Evolutionary conservation across 345 rosid genomes (phyloP).

Genomic region (Noccaea bulbosa): DNA sequence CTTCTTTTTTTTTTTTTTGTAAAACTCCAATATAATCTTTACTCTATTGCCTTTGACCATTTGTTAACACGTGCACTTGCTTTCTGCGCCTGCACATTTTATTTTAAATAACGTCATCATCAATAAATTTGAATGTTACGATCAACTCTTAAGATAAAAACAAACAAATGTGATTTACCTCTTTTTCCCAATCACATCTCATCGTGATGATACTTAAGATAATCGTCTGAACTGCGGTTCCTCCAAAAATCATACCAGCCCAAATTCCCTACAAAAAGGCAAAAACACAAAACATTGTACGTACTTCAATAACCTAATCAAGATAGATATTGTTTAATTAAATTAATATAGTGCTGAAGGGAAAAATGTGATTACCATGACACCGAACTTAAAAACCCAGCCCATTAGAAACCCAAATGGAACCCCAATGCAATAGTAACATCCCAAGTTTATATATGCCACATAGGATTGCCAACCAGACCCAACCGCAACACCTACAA

Average conservation of each 20-base stretch:
- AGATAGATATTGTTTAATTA: background rate
- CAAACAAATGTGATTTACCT: slow-evolving; percentile 46
- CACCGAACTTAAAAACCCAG: slow-evolving; percentile 76
- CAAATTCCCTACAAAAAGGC: slow-evolving; percentile 65
- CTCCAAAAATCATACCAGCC: slow-evolving; percentile 94
- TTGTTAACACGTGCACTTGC: slow-evolving; percentile 60
- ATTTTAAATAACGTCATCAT: background rate
- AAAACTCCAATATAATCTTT: slow-evolving; percentile 1
- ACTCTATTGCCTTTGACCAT: slow-evolving; percentile 50
- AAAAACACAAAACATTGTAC: background rate
- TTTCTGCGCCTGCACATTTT: slow-evolving; percentile 65
- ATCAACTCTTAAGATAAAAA: background rate
- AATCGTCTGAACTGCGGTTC: slow-evolving; percentile 72
- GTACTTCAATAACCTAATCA: background rate
- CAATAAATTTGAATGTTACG: background rate
- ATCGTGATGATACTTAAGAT: slow-evolving; percentile 55
- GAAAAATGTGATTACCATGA: slow-evolving; percentile 55
- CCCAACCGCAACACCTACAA: slow-evolving; percentile 87
- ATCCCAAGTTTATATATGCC: slow-evolving; percentile 88
- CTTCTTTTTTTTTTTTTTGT: too few relatives aligned
- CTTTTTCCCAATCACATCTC: slow-evolving; percentile 80
- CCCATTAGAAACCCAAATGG: slow-evolving; percentile 91
- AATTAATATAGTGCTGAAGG: background rate
- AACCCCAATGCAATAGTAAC: slow-evolving; percentile 74
- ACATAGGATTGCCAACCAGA: slow-evolving; percentile 95